Evolutionary conservation across 1,284 basidiomycete species (phyloP).

Genomic region (Sporisorium scitamineum): DNA sequence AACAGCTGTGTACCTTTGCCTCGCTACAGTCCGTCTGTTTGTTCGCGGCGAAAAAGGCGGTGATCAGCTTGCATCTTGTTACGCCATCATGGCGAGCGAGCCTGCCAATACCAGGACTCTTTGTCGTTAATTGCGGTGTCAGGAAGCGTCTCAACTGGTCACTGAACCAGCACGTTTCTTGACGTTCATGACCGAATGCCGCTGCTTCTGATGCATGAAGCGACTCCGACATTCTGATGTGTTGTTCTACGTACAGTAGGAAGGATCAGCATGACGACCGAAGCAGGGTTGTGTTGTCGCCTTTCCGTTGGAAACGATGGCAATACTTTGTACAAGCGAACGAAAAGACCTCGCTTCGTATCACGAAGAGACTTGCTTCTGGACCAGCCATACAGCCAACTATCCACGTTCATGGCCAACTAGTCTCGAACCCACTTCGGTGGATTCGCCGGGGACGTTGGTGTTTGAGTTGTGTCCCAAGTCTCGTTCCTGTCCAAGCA

Average conservation of each 20-base stretch:
- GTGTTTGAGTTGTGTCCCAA: background rate
- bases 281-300: background rate
- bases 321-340: background rate
- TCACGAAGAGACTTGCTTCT: background rate
- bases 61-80: no score
- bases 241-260: background rate
- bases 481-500: background rate
- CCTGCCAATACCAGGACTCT: no score
- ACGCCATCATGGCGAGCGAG: no score
- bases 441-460: background rate
- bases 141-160: background rate
- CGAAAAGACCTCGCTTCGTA: background rate
- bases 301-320: background rate
- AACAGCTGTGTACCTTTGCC: background rate
- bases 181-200: background rate
- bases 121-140: no score
- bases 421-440: background rate
- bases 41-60: no score
- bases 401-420: background rate
- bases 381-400: background rate
- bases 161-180: background rate
- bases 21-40: background rate
- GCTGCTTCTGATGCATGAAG: constrained; percentile 1
- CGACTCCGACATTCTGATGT: background rate
- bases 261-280: background rate